Evolutionary conservation across 2,329 filamentous ascomycete genomes (phyloP), one percentile per base, ranked within the genome.

Genomic region (Colletotrichum siamense): DNA sequence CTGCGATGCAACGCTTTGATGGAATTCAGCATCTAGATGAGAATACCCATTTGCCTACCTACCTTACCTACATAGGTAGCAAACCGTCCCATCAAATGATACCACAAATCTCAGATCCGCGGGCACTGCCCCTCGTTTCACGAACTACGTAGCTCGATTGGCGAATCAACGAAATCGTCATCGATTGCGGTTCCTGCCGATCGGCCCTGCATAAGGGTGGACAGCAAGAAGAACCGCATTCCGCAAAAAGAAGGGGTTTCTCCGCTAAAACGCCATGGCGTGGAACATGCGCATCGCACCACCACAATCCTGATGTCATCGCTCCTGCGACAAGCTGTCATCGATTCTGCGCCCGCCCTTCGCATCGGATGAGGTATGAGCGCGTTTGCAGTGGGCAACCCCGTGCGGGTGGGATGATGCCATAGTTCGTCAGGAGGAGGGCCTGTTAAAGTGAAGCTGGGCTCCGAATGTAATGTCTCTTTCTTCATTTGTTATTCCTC

Each of bases 221-320:
- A 64, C 55, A 59, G 8, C 0, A 64, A 24, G 16, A 39, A 24
- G 5, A 39, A 64, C 15, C 16, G 32, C 62, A 62, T 39, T 64
- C 34, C 9, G 26, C 16, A 30, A 18, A 55, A 24, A 32, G 44
- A 52, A 52, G 44, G 39, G n/a, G 26, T 26, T 34, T 28, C 59
- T 36, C 67, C 72, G 32, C 57, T 36, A 57, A 44, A 44, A 36
- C 36, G 39, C 70, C 44, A 52, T 22, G 44, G 44, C 44, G 44
- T 52, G n/a, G n/a, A 22, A 52, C n/a, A 44, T n/a, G 16, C 36
- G 36, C 36, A 44, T 44, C 36, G 36, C 28, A 49, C 12, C 39
- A 49, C 39, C 44, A 52, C 44, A 52, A 59, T 73, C 62, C 76
- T 78, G 77, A 78, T 77, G 76, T 78, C 77, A 78, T 78, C 65